phyloP scores from a whole-genome alignment of 1,139 yeast species.

The Candida glucosophila region DNA sequence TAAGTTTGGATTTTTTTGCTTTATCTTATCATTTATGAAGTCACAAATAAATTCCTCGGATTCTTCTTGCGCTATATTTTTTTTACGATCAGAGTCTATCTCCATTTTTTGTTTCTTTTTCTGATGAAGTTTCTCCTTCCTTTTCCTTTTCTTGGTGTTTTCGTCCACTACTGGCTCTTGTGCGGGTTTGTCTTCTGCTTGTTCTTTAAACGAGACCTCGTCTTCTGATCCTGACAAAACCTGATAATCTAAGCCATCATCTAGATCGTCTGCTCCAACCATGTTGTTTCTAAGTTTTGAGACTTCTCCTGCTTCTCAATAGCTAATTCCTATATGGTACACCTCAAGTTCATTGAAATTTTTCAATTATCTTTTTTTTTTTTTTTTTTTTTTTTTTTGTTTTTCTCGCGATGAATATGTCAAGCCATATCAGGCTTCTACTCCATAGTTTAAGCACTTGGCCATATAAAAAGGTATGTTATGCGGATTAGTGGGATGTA shows the following conservation, averaged over 20 bases:
- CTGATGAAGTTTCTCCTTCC: conserved; percentile 28
- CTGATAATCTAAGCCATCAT: conserved; percentile 57
- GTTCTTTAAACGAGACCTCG: no score
- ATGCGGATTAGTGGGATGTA: neutral
- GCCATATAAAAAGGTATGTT: neutral
- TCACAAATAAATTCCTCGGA: conserved; percentile 53
- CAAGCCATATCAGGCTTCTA: neutral
- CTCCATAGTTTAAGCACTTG: neutral
- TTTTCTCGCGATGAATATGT: neutral
- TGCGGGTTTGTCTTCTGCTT: no score
- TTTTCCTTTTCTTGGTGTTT: conserved; percentile 16
- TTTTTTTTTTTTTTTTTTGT: neutral
- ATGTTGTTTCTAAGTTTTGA: no score
- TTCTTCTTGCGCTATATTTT: conserved; percentile 35
- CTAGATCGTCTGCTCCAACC: conserved; percentile 46
- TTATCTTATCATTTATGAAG: conserved; percentile 43
- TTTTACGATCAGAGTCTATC: conserved; percentile 44
- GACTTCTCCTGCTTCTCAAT: no score
- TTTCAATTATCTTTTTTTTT: no score
- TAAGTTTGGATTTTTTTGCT: conserved; percentile 44
- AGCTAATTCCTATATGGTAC: no score
- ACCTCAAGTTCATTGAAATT: no score
- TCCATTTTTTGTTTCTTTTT: conserved; percentile 57
- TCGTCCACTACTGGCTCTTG: no score
- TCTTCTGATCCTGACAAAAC: conserved; percentile 17